A percentile compares a stretch with the other conserved stretches of the same genome.
Evolutionary conservation across 164 flowering plant species (phyloP).

Genomic region (Kingdonia uniflora): DNA sequence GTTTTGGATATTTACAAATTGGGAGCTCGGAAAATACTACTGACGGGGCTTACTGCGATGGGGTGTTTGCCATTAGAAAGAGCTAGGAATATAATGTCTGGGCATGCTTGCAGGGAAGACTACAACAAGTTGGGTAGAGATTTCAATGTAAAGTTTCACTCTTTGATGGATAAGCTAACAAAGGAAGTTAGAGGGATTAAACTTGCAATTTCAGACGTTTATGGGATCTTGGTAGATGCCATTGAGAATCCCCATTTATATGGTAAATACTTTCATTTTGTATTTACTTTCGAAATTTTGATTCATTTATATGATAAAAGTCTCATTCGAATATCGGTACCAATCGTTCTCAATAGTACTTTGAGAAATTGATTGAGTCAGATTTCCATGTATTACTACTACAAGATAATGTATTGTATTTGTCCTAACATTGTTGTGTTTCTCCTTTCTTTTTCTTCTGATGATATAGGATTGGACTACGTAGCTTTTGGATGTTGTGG

Average conservation of each 20-base stretch:
- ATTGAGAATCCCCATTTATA: constrained; percentile 4
- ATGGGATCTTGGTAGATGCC: constrained; percentile 2
- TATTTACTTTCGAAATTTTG: neutral
- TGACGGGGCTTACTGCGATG: constrained; percentile 1
- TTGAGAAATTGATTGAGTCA: no score
- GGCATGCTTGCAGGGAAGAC: constrained; percentile 7
- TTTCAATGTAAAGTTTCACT: constrained; percentile 1
- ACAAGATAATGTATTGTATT: neutral
- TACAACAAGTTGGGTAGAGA: constrained; percentile 6
- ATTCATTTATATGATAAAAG: no score
- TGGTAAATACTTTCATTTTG: neutral
- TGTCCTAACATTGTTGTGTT: neutral
- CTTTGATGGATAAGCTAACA: neutral
- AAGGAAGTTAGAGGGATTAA: constrained; percentile 4
- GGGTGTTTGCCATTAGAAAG: constrained; percentile 11
- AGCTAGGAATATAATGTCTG: neutral
- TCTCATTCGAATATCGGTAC: no score
- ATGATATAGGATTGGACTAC: constrained; percentile 9
- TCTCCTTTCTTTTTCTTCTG: neutral
- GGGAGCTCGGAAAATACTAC: constrained; percentile 9
- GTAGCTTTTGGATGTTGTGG: constrained; percentile 12
- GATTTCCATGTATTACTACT: no score
- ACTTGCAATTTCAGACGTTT: constrained; percentile 4
- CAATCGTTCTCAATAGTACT: no score
- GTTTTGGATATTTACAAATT: constrained; percentile 3